Base-by-base conservation (phyloP, 768 basidiomycete genomes). In the Mycena vulgaris region DNA sequence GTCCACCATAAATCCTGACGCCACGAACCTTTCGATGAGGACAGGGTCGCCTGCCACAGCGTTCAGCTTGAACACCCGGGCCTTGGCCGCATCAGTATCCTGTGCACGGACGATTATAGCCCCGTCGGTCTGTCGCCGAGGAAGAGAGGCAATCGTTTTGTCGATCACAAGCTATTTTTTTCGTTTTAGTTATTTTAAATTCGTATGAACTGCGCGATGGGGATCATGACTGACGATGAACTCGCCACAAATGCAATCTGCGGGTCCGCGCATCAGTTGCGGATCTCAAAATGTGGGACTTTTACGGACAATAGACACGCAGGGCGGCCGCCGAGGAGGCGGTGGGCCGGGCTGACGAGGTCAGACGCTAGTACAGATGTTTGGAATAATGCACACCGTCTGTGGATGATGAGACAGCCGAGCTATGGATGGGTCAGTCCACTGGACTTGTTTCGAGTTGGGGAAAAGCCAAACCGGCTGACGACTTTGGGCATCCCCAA, bases 231-330 rank as follows among this genome's bases (percentile, higher is more conserved):
- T 75, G 80, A 93, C 93, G 76, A 95, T 90, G 75, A 94, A 95
- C 80, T 95, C 94, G 78, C 94, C 93, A 79, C 94, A 95, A 67
- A 95, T 90, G 77, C 94, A 95, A 79, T 95, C 93, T 95, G 77
- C 67, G 67, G 37, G 58, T 21, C 17, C 42, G 39, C 19, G 66
- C 37, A 64, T 61, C 52, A 62, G 68, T 66, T 61, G 31, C 8
- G 37, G 27, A 35, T 56, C 31, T 67, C 57, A 31, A 33, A 42
- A 42, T 16, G 71, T 62, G 68, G 62, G 70, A 70, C 74, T 21
- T 48, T 48, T 48, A 83, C 90, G 80, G 80, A 94, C 93, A 95
- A 79, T 95, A 95, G 60, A 95, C 92, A 80, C 90, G 91, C 68
- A 95, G 85, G 48, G 92, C 88, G 57, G 94, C 90, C 28, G 90